Evolutionary conservation across 108 stramenopile genomes (phyloP), one percentile per base, ranked within the genome.

Genomic region (Skeletonema grethae): DNA sequence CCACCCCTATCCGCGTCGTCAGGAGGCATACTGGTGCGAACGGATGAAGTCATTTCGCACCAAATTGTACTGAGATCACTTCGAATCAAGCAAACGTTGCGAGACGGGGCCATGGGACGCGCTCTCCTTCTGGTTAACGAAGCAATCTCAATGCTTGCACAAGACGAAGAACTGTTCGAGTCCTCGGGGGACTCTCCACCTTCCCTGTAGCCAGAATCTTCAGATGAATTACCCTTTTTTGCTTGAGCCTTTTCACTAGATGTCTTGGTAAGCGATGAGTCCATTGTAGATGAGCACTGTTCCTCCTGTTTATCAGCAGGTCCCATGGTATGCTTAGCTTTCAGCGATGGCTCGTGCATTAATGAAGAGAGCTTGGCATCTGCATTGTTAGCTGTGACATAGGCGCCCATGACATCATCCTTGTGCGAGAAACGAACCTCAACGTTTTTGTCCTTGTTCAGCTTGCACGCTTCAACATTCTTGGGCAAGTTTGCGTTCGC

Each of bases 361-460:
- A 94, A 60, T 6, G 89, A 90, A 4, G 89, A 91, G 7, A 95
- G 74, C 41, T 89, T 76, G 25, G 94, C 94, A 16, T 71, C 78
- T 3, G 94, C 94, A 75, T 95, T 95, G 67, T 95, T 95, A 0
- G 90, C 89, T 12, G 94, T 95, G 12, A 95, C 94, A 22, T 80
- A 86, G 0, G 82, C 91, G 28, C 94, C 94, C 66, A 86, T 92
- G 24, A 95, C 94, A 73, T 92, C 91, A 73, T 94, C 93, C 69
- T 84, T 91, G 56, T 85, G 86, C 1, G 72, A 73, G 34, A 65
- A 59, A 38, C 75, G 57, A 8, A 61, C 76, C 28, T 75, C 70
- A 0, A 45, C 72, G 28, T 79, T 77, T 15, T 69, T 85, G 57
- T 67, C 75, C 48, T 83, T 73, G 69, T 86, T 82, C 31, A 77